Evolutionary conservation across 208 protist species (phyloP).

Genomic region (Chromosphaera perkinsii): DNA sequence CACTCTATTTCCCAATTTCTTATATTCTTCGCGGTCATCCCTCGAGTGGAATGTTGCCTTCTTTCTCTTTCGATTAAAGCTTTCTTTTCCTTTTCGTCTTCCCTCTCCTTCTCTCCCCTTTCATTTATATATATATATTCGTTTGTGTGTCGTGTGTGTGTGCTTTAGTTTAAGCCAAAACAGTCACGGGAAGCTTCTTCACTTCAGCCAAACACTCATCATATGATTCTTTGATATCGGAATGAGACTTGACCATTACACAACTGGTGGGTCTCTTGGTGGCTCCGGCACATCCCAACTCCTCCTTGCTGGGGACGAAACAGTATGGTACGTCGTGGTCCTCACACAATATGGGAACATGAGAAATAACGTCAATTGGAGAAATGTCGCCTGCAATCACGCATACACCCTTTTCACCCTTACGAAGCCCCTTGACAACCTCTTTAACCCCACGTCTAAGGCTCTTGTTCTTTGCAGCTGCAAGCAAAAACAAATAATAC

Average conservation of each 20-base stretch:
- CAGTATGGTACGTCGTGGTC: slow-evolving; percentile 61
- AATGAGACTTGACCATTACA: slow-evolving; percentile 47
- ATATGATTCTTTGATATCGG: slow-evolving; percentile 2
- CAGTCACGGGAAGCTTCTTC: too few species aligned
- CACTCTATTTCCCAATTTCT: too few species aligned
- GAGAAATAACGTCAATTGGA: slow-evolving; percentile 72
- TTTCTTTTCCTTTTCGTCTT: too few species aligned
- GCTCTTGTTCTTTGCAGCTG: slow-evolving; percentile 56
- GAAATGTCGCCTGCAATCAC: slow-evolving; percentile 74
- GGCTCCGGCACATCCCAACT: slow-evolving; percentile 57
- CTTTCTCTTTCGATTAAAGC: too few species aligned
- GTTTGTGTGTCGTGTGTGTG: too few species aligned
- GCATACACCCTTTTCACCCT: slow-evolving; percentile 43
- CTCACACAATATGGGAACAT: slow-evolving; percentile 70
- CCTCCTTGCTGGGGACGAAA: slow-evolving; percentile 70
- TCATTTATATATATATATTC: too few species aligned
- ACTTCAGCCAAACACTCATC: too few species aligned
- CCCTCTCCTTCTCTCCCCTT: too few species aligned
- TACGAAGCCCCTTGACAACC: slow-evolving; percentile 66
- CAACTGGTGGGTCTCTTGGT: slow-evolving; percentile 68
- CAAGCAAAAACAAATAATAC: slow-evolving; percentile 10
- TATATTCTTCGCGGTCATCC: too few species aligned
- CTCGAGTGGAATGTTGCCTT: too few species aligned
- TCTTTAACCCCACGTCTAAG: slow-evolving; percentile 67
- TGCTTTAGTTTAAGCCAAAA: too few species aligned